Percentiles rank a stretch among this genome's conserved stretches.
Conservation (phyloP, 169 alveolate species). For the Plasmodium falciparum region DNA sequence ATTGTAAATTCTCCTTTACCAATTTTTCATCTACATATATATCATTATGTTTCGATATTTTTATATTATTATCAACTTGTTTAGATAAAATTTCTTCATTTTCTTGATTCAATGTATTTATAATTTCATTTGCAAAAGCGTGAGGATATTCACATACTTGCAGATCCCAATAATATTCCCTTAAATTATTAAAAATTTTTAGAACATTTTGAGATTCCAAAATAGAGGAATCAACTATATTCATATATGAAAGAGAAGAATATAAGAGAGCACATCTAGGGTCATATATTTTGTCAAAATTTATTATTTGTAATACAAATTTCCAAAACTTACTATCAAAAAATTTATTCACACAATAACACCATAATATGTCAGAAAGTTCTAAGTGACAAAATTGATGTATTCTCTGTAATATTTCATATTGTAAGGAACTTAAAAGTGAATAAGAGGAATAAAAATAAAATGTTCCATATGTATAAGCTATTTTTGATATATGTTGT, state of each 20-base stretch:
- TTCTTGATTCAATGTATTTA: constrained; percentile 19
- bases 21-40: no score
- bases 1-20: no score
- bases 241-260: constrained; percentile 52
- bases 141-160: constrained; percentile 29
- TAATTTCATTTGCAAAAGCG: constrained; percentile 49
- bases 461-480: constrained; percentile 57
- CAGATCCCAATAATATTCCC: constrained; percentile 45
- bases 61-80: background rate
- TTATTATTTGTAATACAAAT: constrained; percentile 36
- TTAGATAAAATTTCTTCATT: constrained; percentile 2
- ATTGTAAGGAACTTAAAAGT: constrained; percentile 46
- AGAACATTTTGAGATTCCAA: constrained; percentile 53
- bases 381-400: constrained; percentile 58
- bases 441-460: constrained; percentile 57
- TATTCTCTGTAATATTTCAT: constrained; percentile 70
- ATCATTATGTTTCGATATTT: no score
- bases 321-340: constrained; percentile 51
- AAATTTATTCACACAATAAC: constrained; percentile 65
- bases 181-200: constrained; percentile 48
- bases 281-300: constrained; percentile 49
- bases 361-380: constrained; percentile 68
- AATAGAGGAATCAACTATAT: constrained; percentile 60
- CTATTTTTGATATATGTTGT: constrained; percentile 63
- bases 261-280: constrained; percentile 65